These are phyloP conservation scores for Pyrenula massariospora DNA, from an alignment of 495 filamentous ascomycete species.

Conservation along the genomic window DNA sequence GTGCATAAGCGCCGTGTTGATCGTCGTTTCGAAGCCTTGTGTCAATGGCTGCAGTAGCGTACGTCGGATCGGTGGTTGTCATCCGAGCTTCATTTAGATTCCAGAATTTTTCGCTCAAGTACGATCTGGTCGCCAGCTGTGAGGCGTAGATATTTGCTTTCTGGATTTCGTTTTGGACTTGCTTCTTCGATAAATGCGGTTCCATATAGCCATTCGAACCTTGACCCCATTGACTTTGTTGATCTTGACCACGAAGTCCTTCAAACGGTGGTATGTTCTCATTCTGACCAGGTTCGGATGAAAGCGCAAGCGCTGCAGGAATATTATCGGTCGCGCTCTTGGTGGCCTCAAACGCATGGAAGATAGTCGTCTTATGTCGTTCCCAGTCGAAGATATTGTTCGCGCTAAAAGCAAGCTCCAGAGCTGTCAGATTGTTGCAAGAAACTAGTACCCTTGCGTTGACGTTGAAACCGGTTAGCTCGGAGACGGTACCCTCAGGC, in stretches of 20 bases:
- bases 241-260: not conserved
- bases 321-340: constrained; percentile 48
- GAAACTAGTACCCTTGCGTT: constrained; percentile 60
- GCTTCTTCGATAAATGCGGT: constrained; percentile 27
- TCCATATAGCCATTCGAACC: constrained; percentile 5
- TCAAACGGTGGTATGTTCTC: not conserved
- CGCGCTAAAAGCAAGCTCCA: constrained; percentile 64
- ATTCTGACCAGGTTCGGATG: not conserved
- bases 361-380: constrained; percentile 51
- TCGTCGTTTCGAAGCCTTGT: constrained; percentile 2
- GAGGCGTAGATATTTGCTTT: constrained; percentile 72
- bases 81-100: constrained; percentile 1
- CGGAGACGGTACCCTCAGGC: constrained; percentile 46
- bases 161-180: constrained; percentile 70
- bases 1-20: not conserved
- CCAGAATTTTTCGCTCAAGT: constrained; percentile 74
- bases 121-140: constrained; percentile 63
- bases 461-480: constrained; percentile 65
- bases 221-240: not conserved
- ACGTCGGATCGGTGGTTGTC: not conserved
- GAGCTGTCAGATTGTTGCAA: constrained; percentile 53
- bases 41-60: constrained; percentile 11
- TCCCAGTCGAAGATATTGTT: constrained; percentile 61
- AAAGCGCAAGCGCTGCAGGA: constrained; percentile 48
- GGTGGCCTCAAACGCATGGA: constrained; percentile 45